Evolutionary conservation across 2,329 filamentous ascomycete genomes (phyloP).

Genomic region (Aureobasidium melanogenum): DNA sequence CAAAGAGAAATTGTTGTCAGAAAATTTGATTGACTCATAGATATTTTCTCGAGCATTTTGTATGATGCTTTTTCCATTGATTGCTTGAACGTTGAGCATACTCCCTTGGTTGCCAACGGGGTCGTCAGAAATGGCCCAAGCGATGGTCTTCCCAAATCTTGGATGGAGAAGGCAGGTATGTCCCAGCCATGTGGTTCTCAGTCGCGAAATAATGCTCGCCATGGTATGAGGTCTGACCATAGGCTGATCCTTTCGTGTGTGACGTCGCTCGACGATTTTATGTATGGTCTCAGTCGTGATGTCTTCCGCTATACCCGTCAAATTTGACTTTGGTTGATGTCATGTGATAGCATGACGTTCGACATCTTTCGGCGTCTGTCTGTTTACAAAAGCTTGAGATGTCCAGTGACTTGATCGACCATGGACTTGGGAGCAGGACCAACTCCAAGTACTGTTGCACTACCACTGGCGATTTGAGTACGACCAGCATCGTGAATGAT

Average conservation of each 20-base stretch:
- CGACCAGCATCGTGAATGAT: conserved; percentile 92
- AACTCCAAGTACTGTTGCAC: conserved; percentile 79
- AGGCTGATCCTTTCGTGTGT: background rate
- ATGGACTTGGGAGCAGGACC: conserved; percentile 69
- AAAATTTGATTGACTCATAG: background rate
- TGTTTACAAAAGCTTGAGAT: conserved; percentile 66
- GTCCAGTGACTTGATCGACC: conserved; percentile 77
- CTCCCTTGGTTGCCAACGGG: background rate
- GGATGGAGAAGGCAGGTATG: too few species aligned
- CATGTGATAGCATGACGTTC: background rate
- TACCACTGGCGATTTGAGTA: conserved; percentile 91
- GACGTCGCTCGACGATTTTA: background rate
- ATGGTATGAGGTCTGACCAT: background rate
- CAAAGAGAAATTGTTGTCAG: too few species aligned
- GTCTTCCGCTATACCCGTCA: background rate
- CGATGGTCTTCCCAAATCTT: background rate
- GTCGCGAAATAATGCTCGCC: background rate
- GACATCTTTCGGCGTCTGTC: background rate
- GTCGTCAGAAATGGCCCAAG: background rate
- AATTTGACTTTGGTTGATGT: background rate
- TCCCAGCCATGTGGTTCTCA: too few species aligned
- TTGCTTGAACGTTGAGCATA: too few species aligned
- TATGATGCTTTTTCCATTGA: background rate
- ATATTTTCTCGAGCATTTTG: background rate
- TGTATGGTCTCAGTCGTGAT: background rate